Conservation (phyloP, 331 rosid genomes). For the Phaseolus coccineus region DNA sequence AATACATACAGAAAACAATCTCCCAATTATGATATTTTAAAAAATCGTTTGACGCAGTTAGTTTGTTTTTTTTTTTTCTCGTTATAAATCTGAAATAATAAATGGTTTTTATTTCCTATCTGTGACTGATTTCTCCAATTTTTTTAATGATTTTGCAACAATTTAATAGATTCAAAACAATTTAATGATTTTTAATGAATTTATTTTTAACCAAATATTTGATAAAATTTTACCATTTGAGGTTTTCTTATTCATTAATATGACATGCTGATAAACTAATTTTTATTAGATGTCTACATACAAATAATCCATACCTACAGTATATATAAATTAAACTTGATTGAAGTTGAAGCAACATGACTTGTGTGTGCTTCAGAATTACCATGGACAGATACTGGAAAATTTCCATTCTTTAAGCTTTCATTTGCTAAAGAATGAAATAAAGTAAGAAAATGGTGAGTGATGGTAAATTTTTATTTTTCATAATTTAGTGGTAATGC, state of each 20-base stretch:
- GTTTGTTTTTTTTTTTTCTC: not conserved
- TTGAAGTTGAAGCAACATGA: not conserved
- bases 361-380: not conserved
- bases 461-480: not conserved
- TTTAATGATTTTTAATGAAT: no score
- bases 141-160: no score
- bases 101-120: no score
- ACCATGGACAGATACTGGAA: not conserved
- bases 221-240: no score
- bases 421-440: not conserved
- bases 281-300: not conserved
- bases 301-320: not conserved
- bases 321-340: not conserved
- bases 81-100: no score
- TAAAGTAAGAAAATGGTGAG: not conserved
- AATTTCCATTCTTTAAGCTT: not conserved
- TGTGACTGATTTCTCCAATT: no score
- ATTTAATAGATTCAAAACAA: no score
- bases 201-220: no score
- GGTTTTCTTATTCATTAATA: no score
- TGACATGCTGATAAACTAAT: not conserved
- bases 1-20: not conserved
- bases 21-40: no score
- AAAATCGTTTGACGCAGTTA: not conserved
- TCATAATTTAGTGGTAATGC: slow-evolving; percentile 27